Evolutionary conservation across 768 basidiomycete species (phyloP).

Genomic region (Xanthoconium stramineum): DNA sequence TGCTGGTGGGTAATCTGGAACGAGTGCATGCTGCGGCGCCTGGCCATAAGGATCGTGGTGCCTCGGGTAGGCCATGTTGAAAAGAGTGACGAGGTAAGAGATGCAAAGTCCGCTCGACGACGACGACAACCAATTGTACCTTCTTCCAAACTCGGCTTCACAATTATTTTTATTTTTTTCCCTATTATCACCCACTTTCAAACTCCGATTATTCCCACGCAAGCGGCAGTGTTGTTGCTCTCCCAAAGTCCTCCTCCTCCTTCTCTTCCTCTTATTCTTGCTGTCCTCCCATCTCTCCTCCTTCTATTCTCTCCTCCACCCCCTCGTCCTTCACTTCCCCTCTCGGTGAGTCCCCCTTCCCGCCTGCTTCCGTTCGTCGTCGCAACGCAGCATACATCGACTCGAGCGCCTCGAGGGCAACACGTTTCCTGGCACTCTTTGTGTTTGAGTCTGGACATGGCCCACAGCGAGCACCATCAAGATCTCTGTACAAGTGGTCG

Average conservation of each 20-base stretch:
- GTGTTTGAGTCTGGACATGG: constrained; percentile 3
- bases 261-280: constrained; percentile 28
- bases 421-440: constrained; percentile 24
- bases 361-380: background rate
- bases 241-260: constrained; percentile 31
- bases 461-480: constrained; percentile 3
- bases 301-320: constrained; percentile 16
- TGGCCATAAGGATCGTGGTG: constrained; percentile 48
- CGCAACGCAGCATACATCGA: constrained; percentile 11
- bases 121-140: background rate
- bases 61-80: constrained; percentile 50
- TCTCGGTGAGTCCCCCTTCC: constrained; percentile 23
- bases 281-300: constrained; percentile 27
- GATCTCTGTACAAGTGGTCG: background rate
- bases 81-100: background rate
- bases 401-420: constrained; percentile 27
- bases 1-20: constrained; percentile 37
- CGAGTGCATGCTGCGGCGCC: constrained; percentile 29
- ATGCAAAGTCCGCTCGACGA: constrained; percentile 14
- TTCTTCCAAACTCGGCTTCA: too few species aligned
- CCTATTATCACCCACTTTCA: constrained; percentile 29
- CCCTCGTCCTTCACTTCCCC: constrained; percentile 3
- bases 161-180: too few species aligned
- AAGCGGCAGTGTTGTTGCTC: constrained; percentile 44
- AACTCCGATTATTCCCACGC: constrained; percentile 48